Base-by-base conservation (phyloP, 768 basidiomycete species). In the Kwoniella sp. region DNA sequence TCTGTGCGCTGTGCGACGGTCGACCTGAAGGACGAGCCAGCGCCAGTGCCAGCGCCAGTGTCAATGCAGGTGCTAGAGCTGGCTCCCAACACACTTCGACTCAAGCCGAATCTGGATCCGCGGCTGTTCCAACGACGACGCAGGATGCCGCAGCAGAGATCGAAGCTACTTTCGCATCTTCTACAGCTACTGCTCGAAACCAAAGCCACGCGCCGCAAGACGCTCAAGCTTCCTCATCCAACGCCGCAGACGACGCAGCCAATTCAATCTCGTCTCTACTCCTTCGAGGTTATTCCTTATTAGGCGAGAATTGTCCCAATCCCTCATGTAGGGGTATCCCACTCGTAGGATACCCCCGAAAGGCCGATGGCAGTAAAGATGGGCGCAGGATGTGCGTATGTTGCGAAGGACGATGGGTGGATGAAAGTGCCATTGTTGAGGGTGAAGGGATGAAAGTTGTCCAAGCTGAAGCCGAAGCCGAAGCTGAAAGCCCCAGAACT, bases 1-100 rank as follows among this genome's bases (percentile, higher is more conserved):
- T 79, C 58, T 79, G 78, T 61, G 78, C 74, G 2, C 49, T 74
- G 33, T 79, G 78, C 51, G 75, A 79, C 56, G 78, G 78, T 9
- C 60, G 67, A 29, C 77, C 78, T 7, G 60, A 58, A 21, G 57
- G 60, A 9, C 56, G 50, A 13, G 22, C 47, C n/a, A 22, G 33
- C n/a, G 47, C 49, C n/a, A 29, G 24, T 30, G 5, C 7, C 33
- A 13, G 33, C 6, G 7, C 33, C 6, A 33, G 33, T n/a, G n/a
- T n/a, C n/a, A n/a, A n/a, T n/a, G n/a, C n/a, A n/a, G n/a, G n/a
- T n/a, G n/a, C n/a, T n/a, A n/a, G n/a, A n/a, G n/a, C n/a, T n/a
- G n/a, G n/a, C n/a, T n/a, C n/a, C n/a, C n/a, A n/a, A n/a, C n/a
- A n/a, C n/a, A n/a, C n/a, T n/a, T n/a, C n/a, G n/a, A n/a, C n/a